Conservation (phyloP, 306 rosid genomes). For the Vachellia collinsii region DNA sequence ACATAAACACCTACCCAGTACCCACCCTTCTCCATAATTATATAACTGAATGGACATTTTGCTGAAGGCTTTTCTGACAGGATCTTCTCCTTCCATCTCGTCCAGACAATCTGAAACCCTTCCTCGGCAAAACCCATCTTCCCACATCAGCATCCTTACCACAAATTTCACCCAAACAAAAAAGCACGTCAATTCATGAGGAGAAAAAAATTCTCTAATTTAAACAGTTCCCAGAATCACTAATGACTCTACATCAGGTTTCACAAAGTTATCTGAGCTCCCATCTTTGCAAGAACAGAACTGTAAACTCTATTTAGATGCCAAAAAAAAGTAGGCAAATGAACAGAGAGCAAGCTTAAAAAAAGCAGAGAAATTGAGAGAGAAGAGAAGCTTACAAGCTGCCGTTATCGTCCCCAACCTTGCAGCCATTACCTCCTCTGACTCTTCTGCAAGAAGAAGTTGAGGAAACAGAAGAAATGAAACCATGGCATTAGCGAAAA, state of each 20-base stretch:
- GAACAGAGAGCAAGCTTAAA: neutral
- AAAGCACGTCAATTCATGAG: neutral
- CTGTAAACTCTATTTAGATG: neutral
- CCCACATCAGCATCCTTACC: constrained; percentile 99
- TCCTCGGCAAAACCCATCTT: constrained; percentile 97
- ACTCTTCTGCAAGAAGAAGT: constrained; percentile 73
- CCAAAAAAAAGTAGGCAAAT: neutral
- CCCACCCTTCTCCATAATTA: constrained; percentile 99
- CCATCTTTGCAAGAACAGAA: neutral
- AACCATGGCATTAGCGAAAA: constrained; percentile 30
- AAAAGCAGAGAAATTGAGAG: neutral
- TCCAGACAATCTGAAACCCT: constrained; percentile 75
- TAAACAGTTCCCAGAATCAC: constrained; percentile 16
- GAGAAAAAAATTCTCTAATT: neutral
- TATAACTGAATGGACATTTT: constrained; percentile 98
- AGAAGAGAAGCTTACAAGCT: constrained; percentile 67
- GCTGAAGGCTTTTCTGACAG: constrained; percentile 95
- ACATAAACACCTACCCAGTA: constrained; percentile 89
- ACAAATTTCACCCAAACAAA: constrained; percentile 7
- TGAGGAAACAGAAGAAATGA: constrained; percentile 32
- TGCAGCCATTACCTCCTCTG: constrained; percentile 98
- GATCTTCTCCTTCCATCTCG: constrained; percentile 92
- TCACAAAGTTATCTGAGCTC: neutral
- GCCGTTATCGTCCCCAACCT: constrained; percentile 98
- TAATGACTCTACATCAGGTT: constrained; percentile 6